These are phyloP conservation scores for Begonia peltatifolia DNA, from an alignment of 306 rosid species.

Conservation along the genomic window DNA sequence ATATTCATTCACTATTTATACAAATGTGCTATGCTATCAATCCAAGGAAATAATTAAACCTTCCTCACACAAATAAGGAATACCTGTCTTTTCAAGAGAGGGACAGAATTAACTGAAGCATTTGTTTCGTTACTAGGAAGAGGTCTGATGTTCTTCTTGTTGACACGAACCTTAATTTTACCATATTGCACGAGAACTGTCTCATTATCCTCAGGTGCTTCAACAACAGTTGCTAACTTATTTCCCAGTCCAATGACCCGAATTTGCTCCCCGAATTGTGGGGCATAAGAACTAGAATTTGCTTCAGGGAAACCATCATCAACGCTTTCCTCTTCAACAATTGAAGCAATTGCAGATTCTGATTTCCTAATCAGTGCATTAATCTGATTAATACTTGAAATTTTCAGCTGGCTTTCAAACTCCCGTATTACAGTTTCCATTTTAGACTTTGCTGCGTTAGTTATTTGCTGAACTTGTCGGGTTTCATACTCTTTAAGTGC, in stretches of 20 bases:
- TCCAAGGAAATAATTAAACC: too few relatives aligned
- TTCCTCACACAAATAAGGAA: too few relatives aligned
- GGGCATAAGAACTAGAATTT: conserved; percentile 31
- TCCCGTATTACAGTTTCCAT: conserved; percentile 44
- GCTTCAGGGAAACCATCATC: conserved; percentile 19
- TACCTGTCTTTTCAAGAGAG: conserved; percentile 48
- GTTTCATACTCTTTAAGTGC: conserved; percentile 61
- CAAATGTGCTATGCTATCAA: too few relatives aligned
- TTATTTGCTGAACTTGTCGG: conserved; percentile 39
- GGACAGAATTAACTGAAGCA: conserved; percentile 19
- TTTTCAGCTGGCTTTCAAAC: conserved; percentile 51
- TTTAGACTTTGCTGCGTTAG: conserved; percentile 43
- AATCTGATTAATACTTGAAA: conserved; percentile 28
- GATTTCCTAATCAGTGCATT: conserved; percentile 53
- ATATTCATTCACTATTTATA: too few relatives aligned
- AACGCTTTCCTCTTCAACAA: conserved; percentile 43
- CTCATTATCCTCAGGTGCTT: conserved; percentile 42
- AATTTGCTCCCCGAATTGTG: conserved; percentile 69
- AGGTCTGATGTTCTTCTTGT: conserved; percentile 50
- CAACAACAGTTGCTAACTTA: conserved; percentile 69
- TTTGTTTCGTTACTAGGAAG: conserved; percentile 29
- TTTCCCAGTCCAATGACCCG: conserved; percentile 47
- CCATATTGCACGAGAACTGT: conserved; percentile 73
- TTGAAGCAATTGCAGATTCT: conserved; percentile 58
- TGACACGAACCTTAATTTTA: conserved; percentile 69